Percentiles rank a stretch among this genome's conserved stretches.
phyloP scores from a whole-genome alignment of 768 basidiomycete species.

The Lactarius trivialis region DNA sequence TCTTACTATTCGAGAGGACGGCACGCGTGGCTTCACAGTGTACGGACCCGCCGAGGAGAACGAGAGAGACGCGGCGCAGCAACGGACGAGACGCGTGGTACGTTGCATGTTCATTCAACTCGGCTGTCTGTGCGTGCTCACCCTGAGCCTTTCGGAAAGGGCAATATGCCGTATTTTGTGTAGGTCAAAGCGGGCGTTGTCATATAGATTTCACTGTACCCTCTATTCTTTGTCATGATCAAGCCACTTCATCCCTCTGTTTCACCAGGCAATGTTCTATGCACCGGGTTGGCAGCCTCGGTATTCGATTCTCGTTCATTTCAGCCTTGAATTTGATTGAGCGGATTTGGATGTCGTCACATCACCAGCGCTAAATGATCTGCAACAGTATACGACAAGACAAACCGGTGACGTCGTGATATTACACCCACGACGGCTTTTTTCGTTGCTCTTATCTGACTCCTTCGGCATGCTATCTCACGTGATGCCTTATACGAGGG shows the following conservation, averaged over 20 bases:
- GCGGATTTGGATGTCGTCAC: not conserved
- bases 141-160: conserved; percentile 30
- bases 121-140: not conserved
- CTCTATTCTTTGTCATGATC: not conserved
- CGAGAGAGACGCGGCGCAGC: conserved; percentile 74
- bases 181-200: conserved; percentile 24
- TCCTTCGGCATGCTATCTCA: too few relatives aligned
- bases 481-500: too few relatives aligned
- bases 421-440: too few relatives aligned
- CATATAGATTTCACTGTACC: not conserved
- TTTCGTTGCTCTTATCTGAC: too few relatives aligned
- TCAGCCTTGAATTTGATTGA: not conserved
- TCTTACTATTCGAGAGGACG: conserved; percentile 71
- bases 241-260: not conserved
- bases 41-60: conserved; percentile 89
- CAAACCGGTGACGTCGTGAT: too few relatives aligned
- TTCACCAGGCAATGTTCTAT: not conserved
- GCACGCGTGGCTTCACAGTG: conserved; percentile 64
- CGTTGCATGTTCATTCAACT: conserved; percentile 28
- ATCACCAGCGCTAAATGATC: not conserved
- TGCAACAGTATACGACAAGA: too few relatives aligned
- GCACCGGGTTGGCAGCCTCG: not conserved
- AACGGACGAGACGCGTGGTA: conserved; percentile 62
- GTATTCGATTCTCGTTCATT: not conserved
- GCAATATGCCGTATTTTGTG: conserved; percentile 51